A percentile compares a stretch with the other conserved stretches of the same genome.
Conservation (phyloP, 2,329 filamentous ascomycete species). For the Neophaeococcomyces aloes region DNA sequence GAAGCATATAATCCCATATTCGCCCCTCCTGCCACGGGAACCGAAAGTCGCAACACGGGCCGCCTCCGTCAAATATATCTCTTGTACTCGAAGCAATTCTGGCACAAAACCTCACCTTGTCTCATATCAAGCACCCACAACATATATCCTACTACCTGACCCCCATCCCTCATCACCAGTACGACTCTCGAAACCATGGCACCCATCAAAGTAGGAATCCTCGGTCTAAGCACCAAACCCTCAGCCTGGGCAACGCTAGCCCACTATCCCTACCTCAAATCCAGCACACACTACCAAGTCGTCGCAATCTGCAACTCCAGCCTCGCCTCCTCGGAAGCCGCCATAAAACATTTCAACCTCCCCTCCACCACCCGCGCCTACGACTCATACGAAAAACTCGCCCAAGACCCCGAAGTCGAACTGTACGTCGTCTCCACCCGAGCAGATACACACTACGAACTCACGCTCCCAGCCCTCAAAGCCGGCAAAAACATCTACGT, state of each 20-base stretch:
- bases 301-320: constrained; percentile 45
- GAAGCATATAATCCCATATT: too few relatives aligned
- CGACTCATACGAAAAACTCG: constrained; percentile 40
- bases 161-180: too few relatives aligned
- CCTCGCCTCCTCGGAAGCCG: constrained; percentile 33
- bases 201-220: constrained; percentile 46
- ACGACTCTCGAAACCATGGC: too few relatives aligned
- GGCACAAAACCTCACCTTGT: too few relatives aligned
- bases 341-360: constrained; percentile 37
- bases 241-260: constrained; percentile 46
- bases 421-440: constrained; percentile 46
- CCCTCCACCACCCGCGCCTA: constrained; percentile 39
- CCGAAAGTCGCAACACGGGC: too few relatives aligned
- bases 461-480: constrained; percentile 37
- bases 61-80: too few relatives aligned
- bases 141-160: too few relatives aligned
- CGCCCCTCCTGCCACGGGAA: too few relatives aligned
- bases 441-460: constrained; percentile 43
- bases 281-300: constrained; percentile 38
- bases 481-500: constrained; percentile 46
- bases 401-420: constrained; percentile 41
- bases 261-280: constrained; percentile 51
- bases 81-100: too few relatives aligned
- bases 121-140: too few relatives aligned
- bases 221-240: constrained; percentile 47